Conservation (phyloP, 2,329 filamentous ascomycete species). For the Dactylellina parvicollis region DNA sequence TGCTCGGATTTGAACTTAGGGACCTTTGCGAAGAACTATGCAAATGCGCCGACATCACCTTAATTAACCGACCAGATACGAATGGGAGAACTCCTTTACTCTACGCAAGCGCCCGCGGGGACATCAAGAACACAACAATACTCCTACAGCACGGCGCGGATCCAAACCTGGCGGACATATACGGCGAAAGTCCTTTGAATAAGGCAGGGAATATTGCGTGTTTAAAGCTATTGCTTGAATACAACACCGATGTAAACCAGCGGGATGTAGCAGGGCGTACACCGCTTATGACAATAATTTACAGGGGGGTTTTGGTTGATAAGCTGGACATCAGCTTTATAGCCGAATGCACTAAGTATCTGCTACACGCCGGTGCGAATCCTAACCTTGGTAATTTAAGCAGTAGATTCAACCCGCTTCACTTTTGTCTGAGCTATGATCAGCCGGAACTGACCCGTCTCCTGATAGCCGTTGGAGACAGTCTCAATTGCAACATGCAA, state of each 20-base stretch:
- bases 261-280: not conserved
- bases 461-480: too few relatives aligned
- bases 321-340: too few relatives aligned
- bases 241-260: not conserved
- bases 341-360: too few relatives aligned
- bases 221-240: not conserved
- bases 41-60: not conserved
- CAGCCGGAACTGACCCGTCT: too few relatives aligned
- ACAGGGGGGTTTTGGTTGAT: too few relatives aligned
- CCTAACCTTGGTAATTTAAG: too few relatives aligned
- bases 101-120: not conserved
- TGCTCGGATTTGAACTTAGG: not conserved
- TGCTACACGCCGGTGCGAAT: too few relatives aligned
- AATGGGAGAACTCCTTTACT: not conserved
- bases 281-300: too few relatives aligned
- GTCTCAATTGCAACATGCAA: too few relatives aligned
- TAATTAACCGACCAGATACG: not conserved
- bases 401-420: too few relatives aligned
- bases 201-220: not conserved
- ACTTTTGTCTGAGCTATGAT: too few relatives aligned
- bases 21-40: not conserved
- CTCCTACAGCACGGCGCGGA: constrained; percentile 7
- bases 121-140: not conserved
- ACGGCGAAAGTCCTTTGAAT: not conserved
- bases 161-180: not conserved